Conservation (phyloP, 108 stramenopile genomes). For the Cyclostephanos invisitatus region DNA sequence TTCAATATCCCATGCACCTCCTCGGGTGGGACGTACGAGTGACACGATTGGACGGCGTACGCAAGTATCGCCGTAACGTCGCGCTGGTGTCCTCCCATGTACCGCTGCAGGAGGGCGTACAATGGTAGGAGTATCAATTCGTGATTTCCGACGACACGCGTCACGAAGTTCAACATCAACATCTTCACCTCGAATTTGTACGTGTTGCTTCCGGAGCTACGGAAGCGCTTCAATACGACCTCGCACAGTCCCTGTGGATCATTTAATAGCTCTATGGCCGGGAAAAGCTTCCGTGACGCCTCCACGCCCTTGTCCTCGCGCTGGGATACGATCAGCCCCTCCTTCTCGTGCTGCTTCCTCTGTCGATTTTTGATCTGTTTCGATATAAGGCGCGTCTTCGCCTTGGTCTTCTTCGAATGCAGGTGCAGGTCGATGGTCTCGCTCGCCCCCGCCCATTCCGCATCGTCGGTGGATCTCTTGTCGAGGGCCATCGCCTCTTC, state of each 20-base stretch:
- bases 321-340: slow-evolving; percentile 52
- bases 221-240: slow-evolving; percentile 77
- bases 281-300: slow-evolving; percentile 72
- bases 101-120: slow-evolving; percentile 95
- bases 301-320: slow-evolving; percentile 72
- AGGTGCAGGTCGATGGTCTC: slow-evolving; percentile 73
- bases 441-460: slow-evolving; percentile 64
- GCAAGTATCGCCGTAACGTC: slow-evolving; percentile 95
- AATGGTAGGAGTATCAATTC: slow-evolving; percentile 86
- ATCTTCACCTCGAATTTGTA: slow-evolving; percentile 91
- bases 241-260: slow-evolving; percentile 96
- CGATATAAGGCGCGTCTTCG: slow-evolving; percentile 45
- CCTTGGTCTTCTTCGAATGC: slow-evolving; percentile 82
- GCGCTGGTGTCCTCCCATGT: slow-evolving; percentile 92
- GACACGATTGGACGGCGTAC: slow-evolving; percentile 96
- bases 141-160: slow-evolving; percentile 93
- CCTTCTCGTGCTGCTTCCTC: slow-evolving; percentile 66
- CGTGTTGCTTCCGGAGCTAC: slow-evolving; percentile 52
- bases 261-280: slow-evolving; percentile 93
- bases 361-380: slow-evolving; percentile 69
- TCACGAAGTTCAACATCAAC: slow-evolving; percentile 95
- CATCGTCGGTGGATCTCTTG: slow-evolving; percentile 67
- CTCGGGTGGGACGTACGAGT: slow-evolving; percentile 94
- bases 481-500: slow-evolving; percentile 94
- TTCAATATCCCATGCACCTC: slow-evolving; percentile 89